Evolutionary conservation across 208 protist species (phyloP).

Genomic region (Leishmania gerbilli): DNA sequence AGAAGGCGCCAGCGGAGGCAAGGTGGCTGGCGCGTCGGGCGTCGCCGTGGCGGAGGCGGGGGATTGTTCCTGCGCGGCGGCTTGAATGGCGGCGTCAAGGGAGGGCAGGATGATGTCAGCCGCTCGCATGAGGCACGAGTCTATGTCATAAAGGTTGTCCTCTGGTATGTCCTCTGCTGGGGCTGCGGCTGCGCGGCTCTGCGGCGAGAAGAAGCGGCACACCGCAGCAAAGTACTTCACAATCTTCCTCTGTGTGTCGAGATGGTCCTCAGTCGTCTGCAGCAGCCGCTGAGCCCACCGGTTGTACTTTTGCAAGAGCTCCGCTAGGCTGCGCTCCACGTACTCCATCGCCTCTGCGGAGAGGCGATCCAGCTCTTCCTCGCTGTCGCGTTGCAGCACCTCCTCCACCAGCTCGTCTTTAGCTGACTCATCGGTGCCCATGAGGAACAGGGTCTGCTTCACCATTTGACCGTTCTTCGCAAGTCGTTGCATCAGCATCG

Average conservation of each 20-base stretch:
- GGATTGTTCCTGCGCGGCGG: constrained; percentile 16
- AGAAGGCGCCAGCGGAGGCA: not conserved
- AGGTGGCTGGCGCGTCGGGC: not conserved
- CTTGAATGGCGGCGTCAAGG: constrained; percentile 57
- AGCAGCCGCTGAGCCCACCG: constrained; percentile 75
- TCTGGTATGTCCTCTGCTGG: constrained; percentile 25
- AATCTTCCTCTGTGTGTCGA: constrained; percentile 80
- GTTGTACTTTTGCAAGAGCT: constrained; percentile 82
- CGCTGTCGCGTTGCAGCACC: constrained; percentile 34
- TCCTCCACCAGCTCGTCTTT: constrained; percentile 74
- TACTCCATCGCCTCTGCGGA: constrained; percentile 23
- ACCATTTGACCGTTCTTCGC: constrained; percentile 59
- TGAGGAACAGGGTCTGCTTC: constrained; percentile 68
- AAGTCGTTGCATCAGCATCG: constrained; percentile 56
- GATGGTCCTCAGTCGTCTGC: constrained; percentile 81
- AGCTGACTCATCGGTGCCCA: constrained; percentile 75
- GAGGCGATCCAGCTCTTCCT: not conserved
- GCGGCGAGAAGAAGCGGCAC: constrained; percentile 58
- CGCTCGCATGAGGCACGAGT: constrained; percentile 68
- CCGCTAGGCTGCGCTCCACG: constrained; percentile 70
- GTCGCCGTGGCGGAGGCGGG: not conserved
- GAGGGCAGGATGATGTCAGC: constrained; percentile 78
- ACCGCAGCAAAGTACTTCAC: constrained; percentile 84
- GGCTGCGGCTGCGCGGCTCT: constrained; percentile 1
- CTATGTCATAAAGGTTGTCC: constrained; percentile 86